phyloP scores from a whole-genome alignment of 768 basidiomycete species.

The Glaciozyma antarctica region DNA sequence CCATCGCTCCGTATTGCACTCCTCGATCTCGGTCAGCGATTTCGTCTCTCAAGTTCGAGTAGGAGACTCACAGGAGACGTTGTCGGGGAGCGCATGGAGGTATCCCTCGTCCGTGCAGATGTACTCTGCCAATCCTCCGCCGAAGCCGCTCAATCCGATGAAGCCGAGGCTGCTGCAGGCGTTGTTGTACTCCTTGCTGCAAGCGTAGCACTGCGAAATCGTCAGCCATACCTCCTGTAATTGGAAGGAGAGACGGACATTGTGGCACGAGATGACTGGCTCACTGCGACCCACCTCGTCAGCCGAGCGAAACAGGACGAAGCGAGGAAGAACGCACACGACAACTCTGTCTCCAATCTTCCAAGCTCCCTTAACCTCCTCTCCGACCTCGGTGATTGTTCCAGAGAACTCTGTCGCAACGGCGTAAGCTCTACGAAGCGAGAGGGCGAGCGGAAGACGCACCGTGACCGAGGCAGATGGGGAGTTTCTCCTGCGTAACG shows the following conservation, averaged over 20 bases:
- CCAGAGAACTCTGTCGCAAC: conserved; percentile 13
- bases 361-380: conserved; percentile 39
- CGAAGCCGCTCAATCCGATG: conserved; percentile 21
- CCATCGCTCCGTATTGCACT: conserved; percentile 48
- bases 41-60: background rate
- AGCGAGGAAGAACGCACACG: conserved; percentile 7
- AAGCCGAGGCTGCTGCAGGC: conserved; percentile 28
- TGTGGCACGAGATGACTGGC: conserved; percentile 42
- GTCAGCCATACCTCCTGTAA: background rate
- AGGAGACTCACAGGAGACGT: conserved; percentile 41
- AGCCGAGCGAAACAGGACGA: background rate
- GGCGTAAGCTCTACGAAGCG: no score
- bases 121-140: conserved; percentile 46
- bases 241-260: conserved; percentile 6
- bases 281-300: conserved; percentile 38
- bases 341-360: conserved; percentile 41
- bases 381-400: conserved; percentile 35
- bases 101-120: conserved; percentile 40
- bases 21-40: background rate
- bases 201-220: background rate
- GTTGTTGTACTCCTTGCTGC: background rate
- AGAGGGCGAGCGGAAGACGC: conserved; percentile 34
- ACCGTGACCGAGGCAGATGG: conserved; percentile 45
- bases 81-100: conserved; percentile 43
- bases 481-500: conserved; percentile 42